These are phyloP conservation scores for Fomitopsis betulina DNA, from an alignment of 1,284 basidiomycete genomes.

Conservation along the genomic window DNA sequence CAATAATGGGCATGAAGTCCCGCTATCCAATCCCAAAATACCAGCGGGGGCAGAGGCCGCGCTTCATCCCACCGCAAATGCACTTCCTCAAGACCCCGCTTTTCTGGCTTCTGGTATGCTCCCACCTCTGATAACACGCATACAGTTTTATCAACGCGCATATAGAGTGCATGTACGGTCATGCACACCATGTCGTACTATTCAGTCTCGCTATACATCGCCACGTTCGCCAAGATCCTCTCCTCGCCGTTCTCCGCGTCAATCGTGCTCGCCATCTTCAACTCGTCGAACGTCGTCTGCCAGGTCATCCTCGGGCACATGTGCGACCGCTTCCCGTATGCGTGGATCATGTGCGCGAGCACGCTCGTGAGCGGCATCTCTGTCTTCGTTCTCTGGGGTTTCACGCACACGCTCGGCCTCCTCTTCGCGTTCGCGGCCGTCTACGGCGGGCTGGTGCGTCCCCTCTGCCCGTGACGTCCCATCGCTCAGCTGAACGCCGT, in stretches of 20 bases:
- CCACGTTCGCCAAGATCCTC: constrained; percentile 20
- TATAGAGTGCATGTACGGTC: constrained; percentile 17
- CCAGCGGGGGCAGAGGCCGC: constrained; percentile 12
- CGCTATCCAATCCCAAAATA: constrained; percentile 20
- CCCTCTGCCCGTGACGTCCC: background rate
- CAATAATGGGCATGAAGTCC: constrained; percentile 19
- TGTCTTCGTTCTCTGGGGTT: constrained; percentile 25
- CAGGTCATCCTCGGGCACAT: constrained; percentile 22
- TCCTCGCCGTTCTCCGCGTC: constrained; percentile 21
- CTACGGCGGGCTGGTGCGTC: constrained; percentile 22
- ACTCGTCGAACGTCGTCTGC: constrained; percentile 21
- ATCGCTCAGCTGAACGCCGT: background rate
- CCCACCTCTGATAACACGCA: background rate
- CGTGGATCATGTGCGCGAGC: constrained; percentile 23
- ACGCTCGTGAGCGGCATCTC: constrained; percentile 20
- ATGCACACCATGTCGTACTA: constrained; percentile 25
- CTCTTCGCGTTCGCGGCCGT: constrained; percentile 22
- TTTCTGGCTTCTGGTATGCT: constrained; percentile 21
- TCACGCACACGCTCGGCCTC: constrained; percentile 17
- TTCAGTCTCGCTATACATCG: constrained; percentile 26
- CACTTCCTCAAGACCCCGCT: constrained; percentile 19
- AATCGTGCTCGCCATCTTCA: constrained; percentile 23
- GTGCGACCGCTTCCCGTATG: constrained; percentile 21
- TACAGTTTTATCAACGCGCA: background rate
- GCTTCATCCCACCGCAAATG: constrained; percentile 20